Evolutionary conservation across 768 basidiomycete species (phyloP).

Genomic region (Tephrocybe sp.): DNA sequence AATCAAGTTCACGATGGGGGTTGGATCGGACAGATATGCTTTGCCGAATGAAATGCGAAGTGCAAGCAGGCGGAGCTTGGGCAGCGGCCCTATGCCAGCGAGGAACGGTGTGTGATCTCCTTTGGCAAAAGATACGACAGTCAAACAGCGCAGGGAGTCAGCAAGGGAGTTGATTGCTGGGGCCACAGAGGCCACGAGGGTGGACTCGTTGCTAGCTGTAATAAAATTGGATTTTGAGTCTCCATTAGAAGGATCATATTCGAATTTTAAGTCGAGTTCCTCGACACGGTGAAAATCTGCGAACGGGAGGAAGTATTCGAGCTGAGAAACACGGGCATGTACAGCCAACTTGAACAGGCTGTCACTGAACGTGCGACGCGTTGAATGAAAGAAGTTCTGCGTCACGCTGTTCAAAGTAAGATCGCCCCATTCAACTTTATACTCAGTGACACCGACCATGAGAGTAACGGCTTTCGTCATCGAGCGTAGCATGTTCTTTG

Average conservation of each 20-base stretch:
- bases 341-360: conserved; percentile 31
- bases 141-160: conserved; percentile 24
- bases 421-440: conserved; percentile 35
- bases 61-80: conserved; percentile 15
- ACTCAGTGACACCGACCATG: conserved; percentile 31
- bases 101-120: conserved; percentile 32
- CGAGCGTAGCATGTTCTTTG: conserved; percentile 21
- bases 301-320: conserved; percentile 25
- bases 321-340: conserved; percentile 30
- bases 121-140: conserved; percentile 27
- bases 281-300: conserved; percentile 29
- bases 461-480: conserved; percentile 30
- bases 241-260: conserved; percentile 19
- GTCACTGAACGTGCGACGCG: conserved; percentile 23
- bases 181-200: conserved; percentile 22
- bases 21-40: background rate
- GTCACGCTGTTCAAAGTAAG: conserved; percentile 30
- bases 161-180: conserved; percentile 30
- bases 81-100: conserved; percentile 23
- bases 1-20: background rate
- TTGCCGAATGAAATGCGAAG: background rate
- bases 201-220: background rate
- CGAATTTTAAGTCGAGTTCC: conserved; percentile 32
- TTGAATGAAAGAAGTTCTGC: conserved; percentile 23
- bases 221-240: background rate